Percentiles rank a stretch among this genome's conserved stretches.
These are phyloP conservation scores for Purshia tridentata DNA, from an alignment of 306 rosid species.

Conservation along the genomic window DNA sequence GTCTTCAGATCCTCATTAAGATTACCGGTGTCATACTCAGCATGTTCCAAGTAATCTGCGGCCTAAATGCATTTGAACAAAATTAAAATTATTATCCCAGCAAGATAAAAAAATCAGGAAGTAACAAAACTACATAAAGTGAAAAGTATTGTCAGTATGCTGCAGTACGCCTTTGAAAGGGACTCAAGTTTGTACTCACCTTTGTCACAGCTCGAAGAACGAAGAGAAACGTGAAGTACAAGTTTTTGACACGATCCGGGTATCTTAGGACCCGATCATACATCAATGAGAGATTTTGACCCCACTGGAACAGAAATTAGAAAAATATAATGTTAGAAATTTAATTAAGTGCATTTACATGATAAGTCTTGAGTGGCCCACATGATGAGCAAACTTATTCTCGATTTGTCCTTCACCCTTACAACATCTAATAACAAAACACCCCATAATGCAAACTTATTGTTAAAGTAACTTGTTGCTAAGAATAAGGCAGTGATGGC, in stretches of 20 bases:
- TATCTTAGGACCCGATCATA: conserved; percentile 76
- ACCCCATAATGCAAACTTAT: neutral
- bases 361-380: neutral
- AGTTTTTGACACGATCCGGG: conserved; percentile 86
- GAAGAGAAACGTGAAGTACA: conserved; percentile 93
- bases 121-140: neutral
- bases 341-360: neutral
- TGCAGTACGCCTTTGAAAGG: neutral
- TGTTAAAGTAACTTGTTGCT: neutral
- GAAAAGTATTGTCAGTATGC: neutral
- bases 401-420: neutral
- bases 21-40: conserved; percentile 87
- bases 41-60: conserved; percentile 83
- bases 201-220: conserved; percentile 95
- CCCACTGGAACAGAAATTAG: conserved; percentile 67
- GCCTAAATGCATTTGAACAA: conserved; percentile 55
- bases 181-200: conserved; percentile 46
- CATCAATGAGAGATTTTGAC: conserved; percentile 70
- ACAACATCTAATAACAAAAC: neutral
- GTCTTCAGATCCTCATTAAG: conserved; percentile 73
- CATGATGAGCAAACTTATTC: neutral
- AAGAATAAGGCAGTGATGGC: neutral
- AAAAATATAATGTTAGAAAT: conserved; percentile 8
- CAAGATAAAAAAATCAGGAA: neutral
- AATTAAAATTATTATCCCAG: conserved; percentile 22